These are phyloP conservation scores for Salix udensis DNA, from an alignment of 345 rosid genomes.

Conservation along the genomic window DNA sequence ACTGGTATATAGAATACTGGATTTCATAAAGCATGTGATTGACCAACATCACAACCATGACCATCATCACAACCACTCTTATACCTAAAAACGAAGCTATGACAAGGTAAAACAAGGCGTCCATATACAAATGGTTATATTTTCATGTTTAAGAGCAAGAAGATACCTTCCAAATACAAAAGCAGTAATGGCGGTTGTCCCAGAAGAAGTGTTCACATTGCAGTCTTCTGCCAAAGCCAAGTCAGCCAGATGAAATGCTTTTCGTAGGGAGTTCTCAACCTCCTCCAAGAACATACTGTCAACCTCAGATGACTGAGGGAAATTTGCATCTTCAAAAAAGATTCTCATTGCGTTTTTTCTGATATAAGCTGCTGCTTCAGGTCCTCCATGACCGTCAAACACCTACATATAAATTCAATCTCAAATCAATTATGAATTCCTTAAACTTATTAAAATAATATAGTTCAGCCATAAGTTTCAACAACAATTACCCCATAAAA, in stretches of 20 bases:
- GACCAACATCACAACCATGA: neutral
- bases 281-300: conserved; percentile 43
- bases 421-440: conserved; percentile 6
- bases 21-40: neutral
- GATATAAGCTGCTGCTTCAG: conserved; percentile 66
- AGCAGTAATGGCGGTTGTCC: conserved; percentile 81
- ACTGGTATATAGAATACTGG: neutral
- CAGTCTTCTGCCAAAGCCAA: conserved; percentile 59
- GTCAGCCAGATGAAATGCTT: conserved; percentile 70
- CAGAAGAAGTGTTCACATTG: conserved; percentile 62
- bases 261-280: conserved; percentile 48
- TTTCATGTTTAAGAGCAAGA: neutral
- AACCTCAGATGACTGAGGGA: conserved; percentile 56
- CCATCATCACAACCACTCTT: neutral
- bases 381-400: conserved; percentile 95
- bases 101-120: neutral
- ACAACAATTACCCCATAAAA: conserved; percentile 52
- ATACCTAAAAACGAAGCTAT: neutral
- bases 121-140: neutral
- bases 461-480: neutral
- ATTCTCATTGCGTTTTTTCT: conserved; percentile 45
- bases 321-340: conserved; percentile 52
- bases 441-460: neutral
- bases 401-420: conserved; percentile 33
- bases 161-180: conserved; percentile 63